Evolutionary conservation across 345 rosid species (phyloP).

Genomic region (Physaria fendleri): DNA sequence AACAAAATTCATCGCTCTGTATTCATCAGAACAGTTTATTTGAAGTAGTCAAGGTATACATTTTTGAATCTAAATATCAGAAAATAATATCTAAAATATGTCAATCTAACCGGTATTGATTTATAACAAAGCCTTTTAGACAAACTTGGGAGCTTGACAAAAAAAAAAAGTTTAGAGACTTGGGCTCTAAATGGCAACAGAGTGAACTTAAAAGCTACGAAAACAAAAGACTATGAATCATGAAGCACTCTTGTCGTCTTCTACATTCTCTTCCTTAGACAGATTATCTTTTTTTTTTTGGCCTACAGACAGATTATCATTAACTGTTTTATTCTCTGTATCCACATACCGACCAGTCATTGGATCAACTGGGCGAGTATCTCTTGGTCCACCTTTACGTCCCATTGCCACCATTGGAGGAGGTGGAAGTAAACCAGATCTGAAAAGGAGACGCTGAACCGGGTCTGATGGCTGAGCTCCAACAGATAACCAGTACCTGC

Average conservation of each 20-base stretch:
- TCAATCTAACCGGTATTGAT: no score
- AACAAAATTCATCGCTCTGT: no score
- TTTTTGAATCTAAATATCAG: no score
- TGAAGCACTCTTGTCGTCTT: not conserved
- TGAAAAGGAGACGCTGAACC: conserved; percentile 65
- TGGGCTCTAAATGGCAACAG: no score
- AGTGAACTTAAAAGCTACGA: conserved; percentile 2
- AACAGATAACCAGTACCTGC: conserved; percentile 91
- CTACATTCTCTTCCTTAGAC: conserved; percentile 28
- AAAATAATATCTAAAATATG: no score
- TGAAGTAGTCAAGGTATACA: no score
- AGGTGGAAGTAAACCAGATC: conserved; percentile 86
- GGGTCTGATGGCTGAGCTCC: conserved; percentile 96
- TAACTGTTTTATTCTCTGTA: conserved; percentile 30
- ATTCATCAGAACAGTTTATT: no score
- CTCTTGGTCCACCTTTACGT: conserved; percentile 69
- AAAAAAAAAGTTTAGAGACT: no score
- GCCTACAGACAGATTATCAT: conserved; percentile 16
- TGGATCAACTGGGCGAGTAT: conserved; percentile 69
- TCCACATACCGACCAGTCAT: conserved; percentile 57
- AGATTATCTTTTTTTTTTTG: no score
- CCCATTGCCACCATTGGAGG: conserved; percentile 86
- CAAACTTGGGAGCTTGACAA: no score
- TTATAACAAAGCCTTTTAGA: no score
- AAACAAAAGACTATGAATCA: not conserved